Conservation (phyloP, 202 grass and related monocot genomes). For the Miscanthus sacchariflorus region DNA sequence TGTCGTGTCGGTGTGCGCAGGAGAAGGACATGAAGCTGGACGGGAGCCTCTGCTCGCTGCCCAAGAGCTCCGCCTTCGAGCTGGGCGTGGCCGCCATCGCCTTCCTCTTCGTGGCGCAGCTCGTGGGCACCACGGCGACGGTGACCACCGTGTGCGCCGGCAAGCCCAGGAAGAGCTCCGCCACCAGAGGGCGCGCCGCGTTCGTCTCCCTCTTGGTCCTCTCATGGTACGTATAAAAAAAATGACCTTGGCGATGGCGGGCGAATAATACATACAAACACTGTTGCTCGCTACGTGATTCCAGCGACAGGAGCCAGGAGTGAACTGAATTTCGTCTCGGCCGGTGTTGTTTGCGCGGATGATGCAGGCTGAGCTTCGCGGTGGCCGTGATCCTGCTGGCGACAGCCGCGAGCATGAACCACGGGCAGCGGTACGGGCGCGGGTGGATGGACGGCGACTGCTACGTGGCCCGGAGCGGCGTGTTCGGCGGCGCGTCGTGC, state of each 20-base stretch:
- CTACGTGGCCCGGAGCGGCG: conserved; percentile 72
- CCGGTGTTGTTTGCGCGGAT: neutral
- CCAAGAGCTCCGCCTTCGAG: conserved; percentile 69
- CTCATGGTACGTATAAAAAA: conserved; percentile 70
- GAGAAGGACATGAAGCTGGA: conserved; percentile 80
- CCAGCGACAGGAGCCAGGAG: neutral
- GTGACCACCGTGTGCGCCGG: conserved; percentile 26
- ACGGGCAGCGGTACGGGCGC: conserved; percentile 73
- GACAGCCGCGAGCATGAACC: conserved; percentile 86
- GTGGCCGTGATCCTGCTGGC: conserved; percentile 61
- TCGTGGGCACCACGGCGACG: conserved; percentile 65
- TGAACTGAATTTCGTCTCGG: neutral
- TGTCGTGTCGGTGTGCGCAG: conserved; percentile 45
- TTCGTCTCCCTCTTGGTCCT: conserved; percentile 54
- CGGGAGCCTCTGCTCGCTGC: conserved; percentile 90
- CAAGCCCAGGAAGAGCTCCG: conserved; percentile 38
- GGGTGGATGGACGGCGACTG: conserved; percentile 98
- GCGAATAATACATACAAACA: neutral
- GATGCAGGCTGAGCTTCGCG: conserved; percentile 71
- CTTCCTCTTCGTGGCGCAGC: conserved; percentile 76
- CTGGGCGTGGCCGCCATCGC: conserved; percentile 74
- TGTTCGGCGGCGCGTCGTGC: conserved; percentile 63
- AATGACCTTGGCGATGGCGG: too few species aligned
- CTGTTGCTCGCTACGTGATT: too few species aligned
- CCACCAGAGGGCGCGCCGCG: conserved; percentile 30